Conservation (phyloP, 2,329 filamentous ascomycete species). For the Colletotrichum orchidophilum region DNA sequence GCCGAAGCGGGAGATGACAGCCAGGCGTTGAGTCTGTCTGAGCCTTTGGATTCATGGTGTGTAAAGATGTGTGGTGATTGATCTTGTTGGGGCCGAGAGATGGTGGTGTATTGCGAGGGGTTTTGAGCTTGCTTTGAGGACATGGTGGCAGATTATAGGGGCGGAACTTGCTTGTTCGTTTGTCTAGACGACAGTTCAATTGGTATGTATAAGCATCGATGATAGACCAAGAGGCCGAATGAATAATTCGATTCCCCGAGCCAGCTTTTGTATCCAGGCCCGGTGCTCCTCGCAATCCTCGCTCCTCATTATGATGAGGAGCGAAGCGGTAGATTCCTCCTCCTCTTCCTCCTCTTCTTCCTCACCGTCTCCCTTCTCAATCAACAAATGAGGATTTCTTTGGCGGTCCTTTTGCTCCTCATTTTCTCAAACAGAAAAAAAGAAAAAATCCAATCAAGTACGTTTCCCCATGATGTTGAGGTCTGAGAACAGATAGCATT, state of each 20-base stretch:
- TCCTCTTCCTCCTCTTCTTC: neutral
- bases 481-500: neutral
- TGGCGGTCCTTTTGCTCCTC: neutral
- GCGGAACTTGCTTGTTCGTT: neutral
- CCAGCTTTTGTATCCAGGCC: neutral
- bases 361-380: neutral
- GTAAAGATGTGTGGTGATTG: neutral
- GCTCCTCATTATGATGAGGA: neutral
- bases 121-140: neutral
- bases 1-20: neutral
- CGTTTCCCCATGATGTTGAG: neutral
- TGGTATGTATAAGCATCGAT: neutral
- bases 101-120: neutral
- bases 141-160: neutral
- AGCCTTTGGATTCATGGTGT: conserved; percentile 4
- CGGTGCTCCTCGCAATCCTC: neutral
- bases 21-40: conserved; percentile 13
- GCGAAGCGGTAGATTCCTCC: neutral
- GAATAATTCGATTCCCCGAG: neutral
- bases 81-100: neutral
- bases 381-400: neutral
- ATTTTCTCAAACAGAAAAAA: neutral
- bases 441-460: neutral
- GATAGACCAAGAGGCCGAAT: neutral
- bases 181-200: no score